Conservation (phyloP, 2,329 filamentous ascomycete species). For the Verticillium tricorpus region DNA sequence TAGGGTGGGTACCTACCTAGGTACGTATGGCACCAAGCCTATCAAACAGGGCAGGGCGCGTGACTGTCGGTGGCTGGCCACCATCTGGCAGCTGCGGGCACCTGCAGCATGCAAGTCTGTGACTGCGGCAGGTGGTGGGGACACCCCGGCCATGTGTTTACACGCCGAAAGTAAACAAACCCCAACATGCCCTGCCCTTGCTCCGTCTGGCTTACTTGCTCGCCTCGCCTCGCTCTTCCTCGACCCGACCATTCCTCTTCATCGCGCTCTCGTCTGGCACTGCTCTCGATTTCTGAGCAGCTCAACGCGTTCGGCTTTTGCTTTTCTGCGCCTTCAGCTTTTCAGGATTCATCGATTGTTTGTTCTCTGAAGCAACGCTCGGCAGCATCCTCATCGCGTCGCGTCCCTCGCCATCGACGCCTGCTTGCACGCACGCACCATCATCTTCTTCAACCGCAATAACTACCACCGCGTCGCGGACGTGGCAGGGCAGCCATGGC, state of each 20-base stretch:
- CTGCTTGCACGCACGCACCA: background rate
- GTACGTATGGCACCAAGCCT: no score
- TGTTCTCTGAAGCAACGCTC: background rate
- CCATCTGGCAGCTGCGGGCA: background rate
- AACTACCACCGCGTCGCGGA: conserved; percentile 8
- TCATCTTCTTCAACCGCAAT: background rate
- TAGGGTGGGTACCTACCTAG: no score
- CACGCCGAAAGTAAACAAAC: conserved; percentile 4
- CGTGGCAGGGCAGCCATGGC: conserved; percentile 28
- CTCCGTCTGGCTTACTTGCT: background rate
- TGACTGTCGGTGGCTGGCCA: background rate
- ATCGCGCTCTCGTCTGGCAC: background rate
- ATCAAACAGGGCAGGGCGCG: no score
- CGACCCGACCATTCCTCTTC: background rate
- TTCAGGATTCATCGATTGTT: background rate
- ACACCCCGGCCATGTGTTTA: background rate
- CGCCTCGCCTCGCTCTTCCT: background rate
- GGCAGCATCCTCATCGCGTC: background rate
- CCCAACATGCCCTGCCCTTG: conserved; percentile 1
- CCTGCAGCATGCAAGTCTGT: background rate
- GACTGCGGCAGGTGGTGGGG: background rate
- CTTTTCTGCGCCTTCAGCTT: background rate
- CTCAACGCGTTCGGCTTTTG: background rate
- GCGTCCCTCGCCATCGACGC: background rate
- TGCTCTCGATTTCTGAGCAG: background rate